Base-by-base conservation (phyloP, 306 rosid species). In the Cucumis sativus region DNA sequence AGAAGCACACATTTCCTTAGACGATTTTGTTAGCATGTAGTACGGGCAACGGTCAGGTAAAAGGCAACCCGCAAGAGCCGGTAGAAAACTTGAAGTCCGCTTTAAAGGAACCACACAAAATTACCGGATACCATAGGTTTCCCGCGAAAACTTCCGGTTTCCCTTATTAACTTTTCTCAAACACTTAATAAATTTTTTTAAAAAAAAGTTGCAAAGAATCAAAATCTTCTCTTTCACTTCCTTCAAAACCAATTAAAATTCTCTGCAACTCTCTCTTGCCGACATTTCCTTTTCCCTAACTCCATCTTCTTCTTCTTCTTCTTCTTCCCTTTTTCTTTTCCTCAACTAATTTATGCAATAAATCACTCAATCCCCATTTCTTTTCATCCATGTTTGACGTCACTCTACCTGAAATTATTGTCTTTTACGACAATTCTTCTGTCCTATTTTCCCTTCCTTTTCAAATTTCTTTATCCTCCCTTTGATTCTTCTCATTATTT, bases 121-220 rank as follows among this genome's bases (percentile, higher is more conserved):
- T 23, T 60, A 81, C 81, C 89, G 88, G 80, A 63, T 78, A 75
- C 83, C 84, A 57, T 20, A 87, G 83, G 80, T 86, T 87, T 87
- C 89, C 91, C 88, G 90, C 88, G 71, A 83, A 86, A 89, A 75
- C 76, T 55, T 80, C 79, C 82, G 84, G 82, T 87, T 60, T 55
- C 72, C 23, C 33, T 67, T 75, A 82, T 83, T 71, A 78, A 43
- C 70, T 61, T 37, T 74, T 78, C 17, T 21, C 2, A 40, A 41
- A 68, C 18, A 62, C 0, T 10, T 11, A 60, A 33, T 3, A 33
- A 33, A 15, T 0, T 28, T 28, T 28, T 28, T 8, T 7, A 30
- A 33, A 35, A 60, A 33, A 16, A 60, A 74, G 45, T 18, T 28
- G 41, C 1, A 78, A 64, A 37, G 59, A 18, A 71, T 71, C 39